Conservation (phyloP, 352 stramenopile genomes). For the Globisporangium rhizosaccharum region DNA sequence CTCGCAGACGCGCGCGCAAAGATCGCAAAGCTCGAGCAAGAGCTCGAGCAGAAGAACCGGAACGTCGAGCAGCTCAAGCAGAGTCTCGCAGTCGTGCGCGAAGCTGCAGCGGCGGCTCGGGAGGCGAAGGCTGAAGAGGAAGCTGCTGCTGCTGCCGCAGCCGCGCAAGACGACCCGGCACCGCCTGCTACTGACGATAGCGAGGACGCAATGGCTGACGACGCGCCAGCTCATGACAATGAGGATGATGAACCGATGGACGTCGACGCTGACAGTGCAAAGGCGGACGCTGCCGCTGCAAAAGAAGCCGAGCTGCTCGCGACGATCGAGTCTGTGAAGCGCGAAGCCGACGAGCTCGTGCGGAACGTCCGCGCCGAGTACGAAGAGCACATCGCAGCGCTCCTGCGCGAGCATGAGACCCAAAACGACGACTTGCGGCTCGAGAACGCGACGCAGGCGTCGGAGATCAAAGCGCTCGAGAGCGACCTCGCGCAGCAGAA, state of each 20-base stretch:
- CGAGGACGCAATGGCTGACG: background rate
- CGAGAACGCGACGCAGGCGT: slow-evolving; percentile 52
- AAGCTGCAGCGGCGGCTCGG: slow-evolving; percentile 18
- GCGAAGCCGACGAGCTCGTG: slow-evolving; percentile 61
- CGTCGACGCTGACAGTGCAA: slow-evolving; percentile 16
- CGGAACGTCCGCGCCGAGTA: slow-evolving; percentile 48
- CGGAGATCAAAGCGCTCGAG: slow-evolving; percentile 61
- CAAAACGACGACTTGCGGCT: slow-evolving; percentile 47
- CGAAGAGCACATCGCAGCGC: slow-evolving; percentile 56
- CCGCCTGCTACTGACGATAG: slow-evolving; percentile 9
- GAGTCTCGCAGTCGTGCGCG: slow-evolving; percentile 44
- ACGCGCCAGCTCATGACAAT: slow-evolving; percentile 11
- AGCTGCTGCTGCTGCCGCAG: background rate
- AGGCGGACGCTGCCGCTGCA: background rate
- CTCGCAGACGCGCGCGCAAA: slow-evolving; percentile 38
- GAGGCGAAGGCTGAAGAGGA: slow-evolving; percentile 20
- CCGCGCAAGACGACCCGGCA: slow-evolving; percentile 11
- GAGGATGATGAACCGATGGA: background rate
- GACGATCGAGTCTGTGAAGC: slow-evolving; percentile 44
- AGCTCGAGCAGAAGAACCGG: slow-evolving; percentile 65
- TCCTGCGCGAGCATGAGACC: slow-evolving; percentile 49
- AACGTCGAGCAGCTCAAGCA: slow-evolving; percentile 67
- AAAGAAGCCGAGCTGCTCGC: slow-evolving; percentile 35
- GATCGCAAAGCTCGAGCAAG: slow-evolving; percentile 59
- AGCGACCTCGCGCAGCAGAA: slow-evolving; percentile 68